Evolutionary conservation across 2,329 filamentous ascomycete genomes (phyloP).

Genomic region (Trichoderma atroviride): DNA sequence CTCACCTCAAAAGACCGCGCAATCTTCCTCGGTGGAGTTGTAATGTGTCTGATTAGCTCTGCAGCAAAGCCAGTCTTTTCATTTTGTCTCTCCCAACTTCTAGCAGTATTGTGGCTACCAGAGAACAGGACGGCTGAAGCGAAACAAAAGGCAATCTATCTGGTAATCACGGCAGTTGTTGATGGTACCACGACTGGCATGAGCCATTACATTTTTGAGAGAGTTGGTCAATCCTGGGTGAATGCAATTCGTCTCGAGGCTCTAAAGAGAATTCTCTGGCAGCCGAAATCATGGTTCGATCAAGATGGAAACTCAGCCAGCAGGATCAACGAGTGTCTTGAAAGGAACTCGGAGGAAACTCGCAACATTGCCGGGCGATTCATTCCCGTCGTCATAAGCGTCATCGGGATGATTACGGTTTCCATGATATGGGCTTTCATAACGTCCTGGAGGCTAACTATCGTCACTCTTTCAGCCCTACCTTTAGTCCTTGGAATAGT

Average conservation of each 20-base stretch:
- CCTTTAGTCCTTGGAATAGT: constrained; percentile 70
- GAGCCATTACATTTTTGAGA: constrained; percentile 72
- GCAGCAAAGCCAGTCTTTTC: constrained; percentile 74
- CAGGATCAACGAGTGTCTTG: constrained; percentile 70
- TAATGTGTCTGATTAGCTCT: constrained; percentile 65
- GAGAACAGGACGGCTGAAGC: constrained; percentile 53
- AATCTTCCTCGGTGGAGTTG: constrained; percentile 62
- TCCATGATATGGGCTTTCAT: constrained; percentile 73
- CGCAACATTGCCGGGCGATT: constrained; percentile 80
- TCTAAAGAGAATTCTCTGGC: constrained; percentile 69
- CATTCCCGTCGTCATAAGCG: constrained; percentile 68
- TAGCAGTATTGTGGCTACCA: constrained; percentile 67
- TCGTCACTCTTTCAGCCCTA: constrained; percentile 70
- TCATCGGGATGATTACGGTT: constrained; percentile 66
- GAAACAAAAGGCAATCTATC: constrained; percentile 67
- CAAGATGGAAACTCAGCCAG: constrained; percentile 64
- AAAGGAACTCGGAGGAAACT: constrained; percentile 85
- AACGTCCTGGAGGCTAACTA: constrained; percentile 77
- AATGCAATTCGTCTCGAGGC: constrained; percentile 69
- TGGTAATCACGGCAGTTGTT: constrained; percentile 67
- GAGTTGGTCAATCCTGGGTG: constrained; percentile 74
- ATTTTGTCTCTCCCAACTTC: constrained; percentile 71
- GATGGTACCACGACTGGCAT: constrained; percentile 68
- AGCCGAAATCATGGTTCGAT: constrained; percentile 80
- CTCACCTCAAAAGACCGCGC: constrained; percentile 56